phyloP scores from a whole-genome alignment of 208 protist species.

The Trypanosoma caninum region DNA sequence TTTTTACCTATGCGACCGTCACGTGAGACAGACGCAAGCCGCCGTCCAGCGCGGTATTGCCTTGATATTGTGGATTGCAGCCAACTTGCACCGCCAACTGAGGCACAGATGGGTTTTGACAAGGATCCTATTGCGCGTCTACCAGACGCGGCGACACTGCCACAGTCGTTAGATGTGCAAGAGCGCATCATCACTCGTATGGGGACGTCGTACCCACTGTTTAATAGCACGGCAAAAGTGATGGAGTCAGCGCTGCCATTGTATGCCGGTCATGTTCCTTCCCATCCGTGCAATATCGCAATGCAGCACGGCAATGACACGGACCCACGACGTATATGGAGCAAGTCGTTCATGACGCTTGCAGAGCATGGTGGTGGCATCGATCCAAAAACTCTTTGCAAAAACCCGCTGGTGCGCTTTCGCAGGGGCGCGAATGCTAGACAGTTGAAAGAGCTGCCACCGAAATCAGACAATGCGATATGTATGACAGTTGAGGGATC shows the following conservation, averaged over 20 bases:
- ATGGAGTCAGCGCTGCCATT: slow-evolving; percentile 41
- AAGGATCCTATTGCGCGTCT: slow-evolving; percentile 44
- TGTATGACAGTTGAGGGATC: slow-evolving; percentile 57
- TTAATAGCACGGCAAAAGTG: slow-evolving; percentile 68
- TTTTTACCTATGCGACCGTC: slow-evolving; percentile 19
- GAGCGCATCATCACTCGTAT: slow-evolving; percentile 70
- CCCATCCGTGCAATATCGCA: slow-evolving; percentile 37
- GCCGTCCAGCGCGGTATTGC: slow-evolving; percentile 49
- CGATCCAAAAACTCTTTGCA: slow-evolving; percentile 35
- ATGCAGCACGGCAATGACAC: slow-evolving; percentile 43
- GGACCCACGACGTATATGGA: slow-evolving; percentile 54
- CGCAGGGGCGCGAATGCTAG: slow-evolving; percentile 43
- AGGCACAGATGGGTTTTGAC: slow-evolving; percentile 57
- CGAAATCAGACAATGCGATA: slow-evolving; percentile 49
- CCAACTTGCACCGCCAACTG: slow-evolving; percentile 54
- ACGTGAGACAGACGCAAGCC: slow-evolving; percentile 37
- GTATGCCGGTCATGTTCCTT: slow-evolving; percentile 63
- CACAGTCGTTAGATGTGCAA: slow-evolving; percentile 47
- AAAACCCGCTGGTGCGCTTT: slow-evolving; percentile 38
- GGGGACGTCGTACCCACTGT: slow-evolving; percentile 61
- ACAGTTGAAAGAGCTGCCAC: slow-evolving; percentile 41
- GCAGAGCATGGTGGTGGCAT: slow-evolving; percentile 82
- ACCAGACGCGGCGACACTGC: slow-evolving; percentile 25
- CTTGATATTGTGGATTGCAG: slow-evolving; percentile 81
- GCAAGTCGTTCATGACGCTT: slow-evolving; percentile 89